phyloP scores from a whole-genome alignment of 108 stramenopile species.

The Nitzschia sp. region DNA sequence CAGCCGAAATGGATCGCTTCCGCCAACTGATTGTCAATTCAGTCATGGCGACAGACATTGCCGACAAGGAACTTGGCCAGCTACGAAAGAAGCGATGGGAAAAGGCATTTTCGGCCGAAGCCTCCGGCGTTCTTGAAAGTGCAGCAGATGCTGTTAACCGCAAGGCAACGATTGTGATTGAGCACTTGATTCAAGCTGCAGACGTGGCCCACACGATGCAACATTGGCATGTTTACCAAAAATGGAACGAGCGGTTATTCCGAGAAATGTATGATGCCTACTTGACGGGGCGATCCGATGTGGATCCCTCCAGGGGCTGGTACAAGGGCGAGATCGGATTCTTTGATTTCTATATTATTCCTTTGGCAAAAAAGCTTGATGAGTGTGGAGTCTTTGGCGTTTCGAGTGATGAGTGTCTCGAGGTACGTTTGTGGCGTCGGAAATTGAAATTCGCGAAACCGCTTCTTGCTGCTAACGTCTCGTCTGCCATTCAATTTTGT shows the following conservation, averaged over 20 bases:
- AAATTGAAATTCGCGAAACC: no score
- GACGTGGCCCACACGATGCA: no score
- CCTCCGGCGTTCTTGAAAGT: not conserved
- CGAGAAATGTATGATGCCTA: slow-evolving; percentile 5
- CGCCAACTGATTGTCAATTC: no score
- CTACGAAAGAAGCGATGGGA: slow-evolving; percentile 20
- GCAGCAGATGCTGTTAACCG: no score
- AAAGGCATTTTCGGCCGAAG: slow-evolving; percentile 6
- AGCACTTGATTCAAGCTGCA: no score
- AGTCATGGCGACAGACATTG: slow-evolving; percentile 19
- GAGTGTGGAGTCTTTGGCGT: slow-evolving; percentile 17
- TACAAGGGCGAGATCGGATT: slow-evolving; percentile 19
- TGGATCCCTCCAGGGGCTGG: slow-evolving; percentile 12
- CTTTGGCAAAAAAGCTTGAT: no score
- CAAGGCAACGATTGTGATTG: no score
- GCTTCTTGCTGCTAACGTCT: no score
- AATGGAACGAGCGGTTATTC: slow-evolving; percentile 13
- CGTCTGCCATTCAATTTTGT: no score
- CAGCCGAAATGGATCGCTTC: not conserved
- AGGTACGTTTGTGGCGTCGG: no score
- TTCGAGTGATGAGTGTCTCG: slow-evolving; percentile 11
- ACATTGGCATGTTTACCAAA: no score
- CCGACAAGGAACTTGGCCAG: not conserved
- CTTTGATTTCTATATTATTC: no score
- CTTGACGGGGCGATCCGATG: not conserved